Evolutionary conservation across 2,329 filamentous ascomycete species (phyloP).

Genomic region (Diaporthe batatas): DNA sequence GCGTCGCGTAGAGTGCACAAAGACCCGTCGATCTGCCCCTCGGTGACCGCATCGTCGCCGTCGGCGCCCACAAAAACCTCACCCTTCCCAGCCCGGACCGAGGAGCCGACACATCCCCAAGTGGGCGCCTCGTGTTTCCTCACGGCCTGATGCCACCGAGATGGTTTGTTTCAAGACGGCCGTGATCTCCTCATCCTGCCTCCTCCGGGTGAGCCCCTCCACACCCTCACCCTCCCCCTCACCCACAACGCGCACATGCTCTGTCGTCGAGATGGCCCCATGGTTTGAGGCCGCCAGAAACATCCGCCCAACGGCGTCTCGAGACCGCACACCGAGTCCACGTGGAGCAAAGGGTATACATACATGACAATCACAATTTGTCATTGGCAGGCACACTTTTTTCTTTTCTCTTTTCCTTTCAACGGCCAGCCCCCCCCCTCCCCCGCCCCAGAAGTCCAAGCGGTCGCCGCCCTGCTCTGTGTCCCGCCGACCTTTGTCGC

Average conservation of each 20-base stretch:
- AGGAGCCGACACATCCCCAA: constrained; percentile 20
- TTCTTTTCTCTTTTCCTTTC: background rate
- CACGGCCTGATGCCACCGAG: constrained; percentile 14
- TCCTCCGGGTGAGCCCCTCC: background rate
- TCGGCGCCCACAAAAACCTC: constrained; percentile 13
- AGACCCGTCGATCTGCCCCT: constrained; percentile 9
- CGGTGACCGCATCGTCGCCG: constrained; percentile 22
- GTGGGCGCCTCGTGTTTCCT: constrained; percentile 31
- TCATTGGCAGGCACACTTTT: constrained; percentile 12
- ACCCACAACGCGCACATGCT: background rate
- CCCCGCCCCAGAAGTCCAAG: constrained; percentile 27
- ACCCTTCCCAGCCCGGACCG: constrained; percentile 9
- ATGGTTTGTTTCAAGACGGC: constrained; percentile 25
- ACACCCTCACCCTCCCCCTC: background rate
- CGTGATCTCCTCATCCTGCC: constrained; percentile 32
- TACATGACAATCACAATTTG: constrained; percentile 25
- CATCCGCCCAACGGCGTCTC: constrained; percentile 23
- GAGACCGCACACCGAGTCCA: constrained; percentile 6
- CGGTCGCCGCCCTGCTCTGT: background rate
- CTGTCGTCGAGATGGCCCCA: too few species aligned
- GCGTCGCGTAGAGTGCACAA: constrained; percentile 30
- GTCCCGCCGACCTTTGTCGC: constrained; percentile 2
- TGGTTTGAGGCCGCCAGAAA: constrained; percentile 28
- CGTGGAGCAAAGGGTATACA: background rate
- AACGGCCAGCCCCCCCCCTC: background rate